Evolutionary conservation across 495 filamentous ascomycete genomes (phyloP).

Genomic region (Lentithecium fluviatile): DNA sequence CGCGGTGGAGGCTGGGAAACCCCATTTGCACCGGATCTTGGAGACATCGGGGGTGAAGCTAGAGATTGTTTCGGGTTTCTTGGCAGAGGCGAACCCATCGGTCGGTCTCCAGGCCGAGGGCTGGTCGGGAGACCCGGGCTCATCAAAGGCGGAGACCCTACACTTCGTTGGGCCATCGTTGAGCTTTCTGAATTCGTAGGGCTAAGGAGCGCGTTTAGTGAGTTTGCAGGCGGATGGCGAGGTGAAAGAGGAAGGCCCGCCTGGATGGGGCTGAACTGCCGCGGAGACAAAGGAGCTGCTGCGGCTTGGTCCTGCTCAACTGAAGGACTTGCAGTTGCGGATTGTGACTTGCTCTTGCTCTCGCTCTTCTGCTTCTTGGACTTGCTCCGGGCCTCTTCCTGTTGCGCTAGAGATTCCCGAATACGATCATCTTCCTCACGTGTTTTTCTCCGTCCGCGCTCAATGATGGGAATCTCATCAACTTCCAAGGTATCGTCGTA

Average conservation of each 20-base stretch:
- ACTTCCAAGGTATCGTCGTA: slow-evolving; percentile 74
- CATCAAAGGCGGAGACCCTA: slow-evolving; percentile 57
- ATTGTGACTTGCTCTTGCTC: slow-evolving; percentile 43
- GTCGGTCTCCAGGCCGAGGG: slow-evolving; percentile 77
- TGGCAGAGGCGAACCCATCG: slow-evolving; percentile 69
- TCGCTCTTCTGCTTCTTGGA: slow-evolving; percentile 58
- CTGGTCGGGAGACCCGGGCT: slow-evolving; percentile 88
- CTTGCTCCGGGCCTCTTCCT: slow-evolving; percentile 62
- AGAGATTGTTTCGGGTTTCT: slow-evolving; percentile 58
- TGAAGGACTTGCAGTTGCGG: neutral
- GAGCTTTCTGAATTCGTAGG: slow-evolving; percentile 36
- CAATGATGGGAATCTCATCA: slow-evolving; percentile 58
- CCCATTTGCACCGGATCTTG: slow-evolving; percentile 54
- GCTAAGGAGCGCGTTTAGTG: slow-evolving; percentile 37
- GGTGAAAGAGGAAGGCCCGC: slow-evolving; percentile 33
- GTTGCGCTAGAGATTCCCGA: slow-evolving; percentile 62
- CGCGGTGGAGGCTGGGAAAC: slow-evolving; percentile 70
- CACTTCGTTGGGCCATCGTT: slow-evolving; percentile 40
- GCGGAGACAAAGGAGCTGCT: slow-evolving; percentile 19
- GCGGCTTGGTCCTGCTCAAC: slow-evolving; percentile 2
- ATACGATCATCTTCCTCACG: slow-evolving; percentile 84
- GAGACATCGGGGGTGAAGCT: slow-evolving; percentile 66
- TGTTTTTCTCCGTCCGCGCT: slow-evolving; percentile 79
- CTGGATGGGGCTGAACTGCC: slow-evolving; percentile 19
- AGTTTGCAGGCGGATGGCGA: slow-evolving; percentile 30